These are phyloP conservation scores for Coleophoma crateriformis DNA, from an alignment of 2,329 filamentous ascomycete species.

Conservation along the genomic window DNA sequence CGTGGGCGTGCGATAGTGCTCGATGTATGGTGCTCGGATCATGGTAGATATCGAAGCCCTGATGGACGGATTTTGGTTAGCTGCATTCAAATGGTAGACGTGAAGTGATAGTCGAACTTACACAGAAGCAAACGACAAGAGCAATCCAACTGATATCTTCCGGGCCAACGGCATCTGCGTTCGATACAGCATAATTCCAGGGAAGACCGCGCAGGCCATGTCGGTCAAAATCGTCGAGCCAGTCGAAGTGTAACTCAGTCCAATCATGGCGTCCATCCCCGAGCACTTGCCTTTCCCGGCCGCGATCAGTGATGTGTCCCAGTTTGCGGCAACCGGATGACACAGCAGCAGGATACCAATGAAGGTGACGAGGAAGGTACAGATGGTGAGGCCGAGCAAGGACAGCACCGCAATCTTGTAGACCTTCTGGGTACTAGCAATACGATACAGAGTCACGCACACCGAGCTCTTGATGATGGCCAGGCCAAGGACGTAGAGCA, in stretches of 20 bases:
- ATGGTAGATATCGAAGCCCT: not conserved
- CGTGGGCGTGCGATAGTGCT: not conserved
- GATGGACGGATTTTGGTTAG: not conserved
- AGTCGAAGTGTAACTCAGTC: constrained; percentile 23
- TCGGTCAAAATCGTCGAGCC: constrained; percentile 28
- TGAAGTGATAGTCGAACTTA: constrained; percentile 8
- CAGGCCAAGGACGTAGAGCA: constrained; percentile 14
- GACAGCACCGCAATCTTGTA: not conserved
- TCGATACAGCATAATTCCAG: constrained; percentile 26
- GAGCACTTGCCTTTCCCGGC: constrained; percentile 10
- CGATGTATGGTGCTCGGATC: not conserved
- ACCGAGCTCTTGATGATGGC: constrained; percentile 16
- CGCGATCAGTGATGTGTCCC: constrained; percentile 5
- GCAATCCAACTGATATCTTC: constrained; percentile 18
- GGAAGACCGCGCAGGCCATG: constrained; percentile 24
- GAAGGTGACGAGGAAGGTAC: constrained; percentile 12
- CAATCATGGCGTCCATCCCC: constrained; percentile 14
- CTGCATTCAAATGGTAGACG: not conserved
- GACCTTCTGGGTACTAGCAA: constrained; percentile 3
- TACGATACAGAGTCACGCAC: constrained; percentile 15
- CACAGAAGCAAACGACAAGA: constrained; percentile 20
- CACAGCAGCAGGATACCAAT: constrained; percentile 13
- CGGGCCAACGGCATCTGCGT: constrained; percentile 23
- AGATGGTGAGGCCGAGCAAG: constrained; percentile 3
- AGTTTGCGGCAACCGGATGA: constrained; percentile 13